Evolutionary conservation across 1,284 basidiomycete genomes (phyloP).

Genomic region (Caloboletus inedulis): DNA sequence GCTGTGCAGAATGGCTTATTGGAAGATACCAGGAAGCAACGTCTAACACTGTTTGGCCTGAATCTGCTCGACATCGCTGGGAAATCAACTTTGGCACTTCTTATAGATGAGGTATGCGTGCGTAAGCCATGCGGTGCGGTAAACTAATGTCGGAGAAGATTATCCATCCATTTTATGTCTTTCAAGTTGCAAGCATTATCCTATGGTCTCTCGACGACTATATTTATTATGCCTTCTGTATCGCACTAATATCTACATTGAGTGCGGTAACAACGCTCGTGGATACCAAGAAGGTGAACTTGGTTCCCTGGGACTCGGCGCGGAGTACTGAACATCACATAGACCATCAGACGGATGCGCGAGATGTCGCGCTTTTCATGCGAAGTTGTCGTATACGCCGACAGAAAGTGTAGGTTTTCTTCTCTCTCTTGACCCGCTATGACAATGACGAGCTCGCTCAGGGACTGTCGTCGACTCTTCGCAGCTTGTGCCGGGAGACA

Average conservation of each 20-base stretch:
- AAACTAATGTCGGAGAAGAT: conserved; percentile 35
- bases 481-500: conserved; percentile 88
- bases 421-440: conserved; percentile 3
- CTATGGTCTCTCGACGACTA: conserved; percentile 96
- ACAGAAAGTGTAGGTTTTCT: conserved; percentile 68
- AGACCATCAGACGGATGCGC: conserved; percentile 93
- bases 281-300: conserved; percentile 83
- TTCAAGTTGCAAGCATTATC: conserved; percentile 94
- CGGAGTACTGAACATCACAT: conserved; percentile 15
- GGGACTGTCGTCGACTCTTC: conserved; percentile 76
- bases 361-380: conserved; percentile 96
- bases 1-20: conserved; percentile 66
- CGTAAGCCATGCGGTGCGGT: not conserved
- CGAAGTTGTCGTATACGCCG: conserved; percentile 68
- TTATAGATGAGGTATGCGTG: conserved; percentile 81
- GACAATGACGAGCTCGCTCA: conserved; percentile 30
- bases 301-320: not conserved
- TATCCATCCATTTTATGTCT: conserved; percentile 96
- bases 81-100: conserved; percentile 77
- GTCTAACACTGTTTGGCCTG: conserved; percentile 74
- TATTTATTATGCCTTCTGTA: conserved; percentile 98
- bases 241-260: conserved; percentile 85
- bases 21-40: conserved; percentile 56
- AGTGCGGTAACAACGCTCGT: conserved; percentile 87
- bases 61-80: conserved; percentile 93